Base-by-base conservation (phyloP, 139 green algal genomes). In the Chlorella sp. region DNA sequence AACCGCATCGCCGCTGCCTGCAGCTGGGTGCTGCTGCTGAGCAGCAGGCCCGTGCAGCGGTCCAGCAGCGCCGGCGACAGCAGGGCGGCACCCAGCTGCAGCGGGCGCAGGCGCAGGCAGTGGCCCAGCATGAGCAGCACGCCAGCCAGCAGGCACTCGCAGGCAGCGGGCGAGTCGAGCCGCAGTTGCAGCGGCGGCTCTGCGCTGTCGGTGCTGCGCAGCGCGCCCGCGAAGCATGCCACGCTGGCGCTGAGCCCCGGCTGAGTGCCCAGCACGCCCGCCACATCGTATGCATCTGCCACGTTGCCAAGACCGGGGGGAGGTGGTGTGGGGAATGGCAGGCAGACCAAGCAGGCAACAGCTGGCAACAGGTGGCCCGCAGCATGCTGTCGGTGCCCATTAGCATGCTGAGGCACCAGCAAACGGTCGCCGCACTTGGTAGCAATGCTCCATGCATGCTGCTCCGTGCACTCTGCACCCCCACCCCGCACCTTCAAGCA, bases 261-360 rank as follows among this genome's bases (percentile, higher is more conserved):
- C 54, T 87, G 74, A 28, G 38, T 68, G 70, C 80, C 83, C n/a
- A 89, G 80, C 80, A 83, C 85, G 11, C 11, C 8, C 19, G 78
- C 76, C 80, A 81, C 68, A 0, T 65, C 65, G 19, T 24, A 83
- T 17, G 41, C 81, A 19, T 87, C 76, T 84, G 80, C 36, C 16
- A 16, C 4, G 41, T 19, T n/a, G n/a, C n/a, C n/a, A n/a, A 2
- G 54, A 13, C 44, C 43, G 19, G 13, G 44, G 11, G 43, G 28
- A 40, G 62, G 56, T 65, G 56, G 62, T 28, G 2, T 28, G 62
- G 62, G 62, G 62, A 5, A 11, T 3, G 2, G 62, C 56, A 65
- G 56, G n/a, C 60, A 68, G 62, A 32, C 22, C 24, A 30, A n/a
- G 40, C 16, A 58, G 19, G 64, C 40, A 19, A 41, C n/a, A 65